Conservation (phyloP, 73 alveolate genomes). For the Paramecium sexaurelia region DNA sequence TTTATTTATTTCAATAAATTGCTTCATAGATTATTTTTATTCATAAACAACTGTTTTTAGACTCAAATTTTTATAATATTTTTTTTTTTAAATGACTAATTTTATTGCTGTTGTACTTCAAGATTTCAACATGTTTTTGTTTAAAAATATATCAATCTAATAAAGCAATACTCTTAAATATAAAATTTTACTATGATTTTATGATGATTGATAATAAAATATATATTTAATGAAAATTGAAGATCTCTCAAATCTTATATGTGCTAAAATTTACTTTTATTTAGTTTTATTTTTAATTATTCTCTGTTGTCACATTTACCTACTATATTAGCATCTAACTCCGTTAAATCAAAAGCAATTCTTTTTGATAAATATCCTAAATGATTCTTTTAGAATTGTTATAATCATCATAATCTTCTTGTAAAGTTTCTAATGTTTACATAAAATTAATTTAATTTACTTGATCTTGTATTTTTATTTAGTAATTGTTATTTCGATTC, state of each 20-base stretch:
- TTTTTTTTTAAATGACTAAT: no score
- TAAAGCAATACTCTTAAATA: no score
- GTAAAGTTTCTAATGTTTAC: not conserved
- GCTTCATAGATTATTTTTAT: no score
- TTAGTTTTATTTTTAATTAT: not conserved
- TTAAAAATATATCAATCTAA: no score
- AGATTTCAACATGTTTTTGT: no score
- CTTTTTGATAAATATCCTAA: not conserved
- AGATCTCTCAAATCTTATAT: not conserved
- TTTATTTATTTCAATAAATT: no score
- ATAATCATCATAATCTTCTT: not conserved
- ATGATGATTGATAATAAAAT: constrained; percentile 34
- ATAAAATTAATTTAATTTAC: not conserved
- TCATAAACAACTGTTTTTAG: no score
- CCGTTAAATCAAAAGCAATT: not conserved
- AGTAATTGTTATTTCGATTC: not conserved
- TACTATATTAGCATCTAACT: not conserved
- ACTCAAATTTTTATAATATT: no score
- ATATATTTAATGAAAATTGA: not conserved
- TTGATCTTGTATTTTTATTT: not conserved
- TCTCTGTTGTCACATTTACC: not conserved
- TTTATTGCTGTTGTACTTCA: no score
- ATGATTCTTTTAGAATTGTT: not conserved
- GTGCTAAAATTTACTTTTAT: not conserved
- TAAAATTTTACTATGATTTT: not conserved